A percentile compares a stretch with the other conserved stretches of the same genome.
phyloP scores from a whole-genome alignment of 116 monocot genomes.

The Iris pallida region DNA sequence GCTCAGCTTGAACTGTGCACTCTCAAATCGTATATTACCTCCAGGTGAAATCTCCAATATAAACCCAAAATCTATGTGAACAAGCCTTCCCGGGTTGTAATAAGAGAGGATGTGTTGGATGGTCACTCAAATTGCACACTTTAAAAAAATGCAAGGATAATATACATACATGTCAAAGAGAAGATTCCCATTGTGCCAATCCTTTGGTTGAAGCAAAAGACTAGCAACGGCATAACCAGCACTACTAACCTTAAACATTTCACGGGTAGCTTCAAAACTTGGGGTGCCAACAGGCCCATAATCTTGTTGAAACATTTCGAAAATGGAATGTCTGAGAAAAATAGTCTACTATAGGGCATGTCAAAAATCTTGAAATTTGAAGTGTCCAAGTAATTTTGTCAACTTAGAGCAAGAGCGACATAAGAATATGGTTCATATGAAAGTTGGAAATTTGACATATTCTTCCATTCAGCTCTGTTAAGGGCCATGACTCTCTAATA shows the following conservation, averaged over 20 bases:
- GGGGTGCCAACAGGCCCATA: constrained; percentile 92
- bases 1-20: constrained; percentile 95
- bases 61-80: constrained; percentile 99
- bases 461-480: too few species aligned
- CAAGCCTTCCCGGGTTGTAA: constrained; percentile 80
- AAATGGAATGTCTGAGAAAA: too few species aligned
- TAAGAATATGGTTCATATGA: too few species aligned
- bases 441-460: too few species aligned
- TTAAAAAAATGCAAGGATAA: neutral
- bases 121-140: neutral
- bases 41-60: constrained; percentile 97
- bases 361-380: too few species aligned
- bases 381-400: too few species aligned
- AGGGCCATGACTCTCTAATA: too few species aligned
- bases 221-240: constrained; percentile 99
- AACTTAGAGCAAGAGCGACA: too few species aligned
- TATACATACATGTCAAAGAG: constrained; percentile 78
- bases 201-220: constrained; percentile 93
- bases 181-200: constrained; percentile 97
- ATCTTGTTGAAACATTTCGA: constrained; percentile 99
- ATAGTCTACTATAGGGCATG: too few species aligned
- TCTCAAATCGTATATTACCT: constrained; percentile 95
- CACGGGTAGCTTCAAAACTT: constrained; percentile 82
- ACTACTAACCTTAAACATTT: constrained; percentile 94
- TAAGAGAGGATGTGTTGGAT: constrained; percentile 6